Conservation (phyloP, 768 basidiomycete genomes). For the Kwoniella sp. region DNA sequence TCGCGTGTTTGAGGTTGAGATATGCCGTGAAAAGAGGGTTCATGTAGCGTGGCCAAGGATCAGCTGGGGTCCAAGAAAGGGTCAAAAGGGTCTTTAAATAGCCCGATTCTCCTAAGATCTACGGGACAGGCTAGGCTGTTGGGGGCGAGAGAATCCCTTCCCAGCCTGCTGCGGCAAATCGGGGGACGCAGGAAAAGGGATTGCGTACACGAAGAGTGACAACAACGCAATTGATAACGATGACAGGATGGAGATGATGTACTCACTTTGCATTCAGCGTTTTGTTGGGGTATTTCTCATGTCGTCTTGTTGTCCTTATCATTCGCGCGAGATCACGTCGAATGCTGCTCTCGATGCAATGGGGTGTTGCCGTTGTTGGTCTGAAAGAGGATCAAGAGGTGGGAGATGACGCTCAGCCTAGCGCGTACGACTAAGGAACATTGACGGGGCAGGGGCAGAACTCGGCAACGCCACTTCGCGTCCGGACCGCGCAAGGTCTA, state of each 20-base stretch:
- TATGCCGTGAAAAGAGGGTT: background rate
- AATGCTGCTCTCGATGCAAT: too few relatives aligned
- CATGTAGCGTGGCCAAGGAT: background rate
- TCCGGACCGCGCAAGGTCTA: background rate
- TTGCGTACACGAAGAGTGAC: constrained; percentile 3
- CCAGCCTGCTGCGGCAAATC: too few relatives aligned
- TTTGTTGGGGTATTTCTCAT: too few relatives aligned
- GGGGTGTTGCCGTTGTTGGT: too few relatives aligned
- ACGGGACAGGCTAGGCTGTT: background rate
- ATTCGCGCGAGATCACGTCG: too few relatives aligned
- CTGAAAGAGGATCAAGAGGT: background rate
- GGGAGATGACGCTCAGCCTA: background rate
- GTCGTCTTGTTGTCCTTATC: too few relatives aligned
- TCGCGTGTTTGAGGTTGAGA: background rate
- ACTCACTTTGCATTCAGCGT: too few relatives aligned
- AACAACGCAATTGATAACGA: too few relatives aligned
- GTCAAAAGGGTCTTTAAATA: background rate
- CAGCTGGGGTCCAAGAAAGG: background rate
- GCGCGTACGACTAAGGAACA: background rate
- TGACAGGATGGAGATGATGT: too few relatives aligned
- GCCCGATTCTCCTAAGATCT: background rate
- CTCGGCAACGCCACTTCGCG: background rate
- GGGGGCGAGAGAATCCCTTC: too few relatives aligned
- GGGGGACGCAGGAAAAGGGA: background rate
- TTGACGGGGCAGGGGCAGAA: too few relatives aligned